These are phyloP conservation scores for Phanerodontia chrysosporium DNA, from an alignment of 768 basidiomycete species.

Conservation along the genomic window DNA sequence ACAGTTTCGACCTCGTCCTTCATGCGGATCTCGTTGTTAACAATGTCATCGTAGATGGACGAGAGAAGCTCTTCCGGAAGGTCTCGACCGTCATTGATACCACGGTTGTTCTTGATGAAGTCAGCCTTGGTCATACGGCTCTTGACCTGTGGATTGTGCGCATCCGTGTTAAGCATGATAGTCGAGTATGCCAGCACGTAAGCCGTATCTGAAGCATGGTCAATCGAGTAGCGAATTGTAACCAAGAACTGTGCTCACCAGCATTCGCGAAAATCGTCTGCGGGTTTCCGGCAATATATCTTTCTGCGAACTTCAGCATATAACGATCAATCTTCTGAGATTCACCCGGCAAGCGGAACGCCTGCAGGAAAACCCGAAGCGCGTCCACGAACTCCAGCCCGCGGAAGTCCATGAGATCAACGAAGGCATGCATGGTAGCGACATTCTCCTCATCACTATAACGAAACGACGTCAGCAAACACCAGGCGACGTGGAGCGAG, in stretches of 20 bases:
- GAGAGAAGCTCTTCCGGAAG: conserved; percentile 82
- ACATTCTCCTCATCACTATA: conserved; percentile 83
- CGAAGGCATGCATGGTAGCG: conserved; percentile 95
- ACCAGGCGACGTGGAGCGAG: neutral
- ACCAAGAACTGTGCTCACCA: too few species aligned
- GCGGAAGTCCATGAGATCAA: conserved; percentile 86
- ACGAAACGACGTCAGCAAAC: conserved; percentile 3
- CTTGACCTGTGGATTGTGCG: conserved; percentile 93
- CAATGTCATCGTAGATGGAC: conserved; percentile 86
- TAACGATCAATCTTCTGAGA: conserved; percentile 98
- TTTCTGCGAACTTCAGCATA: conserved; percentile 98
- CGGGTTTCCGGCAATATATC: conserved; percentile 87
- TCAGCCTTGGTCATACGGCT: conserved; percentile 89
- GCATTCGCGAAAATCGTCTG: conserved; percentile 90
- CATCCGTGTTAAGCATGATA: conserved; percentile 96
- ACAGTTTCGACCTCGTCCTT: conserved; percentile 88
- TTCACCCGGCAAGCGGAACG: conserved; percentile 96
- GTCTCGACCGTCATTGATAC: conserved; percentile 89
- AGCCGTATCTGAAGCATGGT: conserved; percentile 61
- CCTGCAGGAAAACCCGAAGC: conserved; percentile 83
- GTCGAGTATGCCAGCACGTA: conserved; percentile 95
- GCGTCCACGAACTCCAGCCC: conserved; percentile 84
- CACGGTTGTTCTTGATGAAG: conserved; percentile 92
- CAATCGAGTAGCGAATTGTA: too few species aligned
- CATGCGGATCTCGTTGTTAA: conserved; percentile 93